Base-by-base conservation (phyloP, 352 stramenopile species). In the Phytophthora hibernalis region DNA sequence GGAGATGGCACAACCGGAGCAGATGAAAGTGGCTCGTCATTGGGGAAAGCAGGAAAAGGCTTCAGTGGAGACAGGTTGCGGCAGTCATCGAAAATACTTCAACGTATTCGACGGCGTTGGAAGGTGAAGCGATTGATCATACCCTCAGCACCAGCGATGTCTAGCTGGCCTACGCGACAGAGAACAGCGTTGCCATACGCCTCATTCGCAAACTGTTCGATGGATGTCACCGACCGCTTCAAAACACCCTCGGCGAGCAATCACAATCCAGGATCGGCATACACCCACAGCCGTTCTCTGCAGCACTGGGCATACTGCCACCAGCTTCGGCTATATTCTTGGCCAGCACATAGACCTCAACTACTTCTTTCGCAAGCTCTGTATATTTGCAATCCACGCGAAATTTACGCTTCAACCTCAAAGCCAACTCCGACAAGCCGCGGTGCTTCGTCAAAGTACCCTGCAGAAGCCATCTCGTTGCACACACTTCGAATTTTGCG, bases 401-500 rank as follows among this genome's bases (percentile, higher is more conserved):
- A n/a, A 93, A 93, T 20, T 74, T 79, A 45, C 73, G 82, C 66
- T 91, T 90, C 2, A 93, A 60, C 30, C 81, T 73, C 52, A 87
- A 44, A 12, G 79, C 82, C 48, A 93, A 65, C 38, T 91, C 85
- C 0, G 78, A 79, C 15, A 93, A 55, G 9, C 77, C 76, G 81
- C 1, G 82, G 65, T n/a, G 82, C 82, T 70, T 93, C 82, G 52
- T 93, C 81, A 64, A 87, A 90, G 54, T 88, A 90, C 1, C 85
- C 85, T 5, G 62, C 63, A 2, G 77, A 82, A 4, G 74, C 71
- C 2, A 93, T 68, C 24, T n/a, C n/a, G n/a, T n/a, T n/a, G n/a
- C n/a, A n/a, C n/a, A n/a, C n/a, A n/a, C n/a, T n/a, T n/a, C n/a
- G n/a, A n/a, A n/a, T n/a, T n/a, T n/a, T n/a, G n/a, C n/a, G n/a